Conservation (phyloP, 2,329 filamentous ascomycete genomes). For the Neobulgaria alba region DNA sequence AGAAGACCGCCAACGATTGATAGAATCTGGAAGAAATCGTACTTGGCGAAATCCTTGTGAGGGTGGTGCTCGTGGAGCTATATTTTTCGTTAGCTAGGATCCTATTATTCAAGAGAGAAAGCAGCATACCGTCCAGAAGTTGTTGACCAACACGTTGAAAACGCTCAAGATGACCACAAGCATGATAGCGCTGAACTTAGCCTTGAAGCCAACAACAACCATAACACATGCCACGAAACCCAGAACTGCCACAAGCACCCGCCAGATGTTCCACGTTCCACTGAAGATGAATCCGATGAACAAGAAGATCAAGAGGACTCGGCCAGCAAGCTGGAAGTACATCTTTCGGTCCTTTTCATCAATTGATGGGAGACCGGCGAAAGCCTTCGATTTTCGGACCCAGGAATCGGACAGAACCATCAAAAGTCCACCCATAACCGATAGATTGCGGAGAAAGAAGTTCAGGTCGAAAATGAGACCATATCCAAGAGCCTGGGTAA, state of each 20-base stretch:
- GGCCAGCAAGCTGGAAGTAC: conserved; percentile 98
- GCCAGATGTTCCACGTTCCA: conserved; percentile 84
- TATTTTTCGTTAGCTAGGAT: conserved; percentile 4
- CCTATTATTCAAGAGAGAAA: background rate
- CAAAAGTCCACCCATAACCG: conserved; percentile 90
- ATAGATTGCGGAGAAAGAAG: conserved; percentile 98
- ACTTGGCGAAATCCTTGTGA: conserved; percentile 99
- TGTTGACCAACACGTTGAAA: conserved; percentile 97
- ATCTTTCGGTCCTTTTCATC: conserved; percentile 99
- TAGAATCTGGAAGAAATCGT: conserved; percentile 99
- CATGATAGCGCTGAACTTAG: conserved; percentile 95
- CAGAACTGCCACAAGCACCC: conserved; percentile 73
- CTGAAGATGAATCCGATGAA: conserved; percentile 96
- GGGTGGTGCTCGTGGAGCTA: conserved; percentile 96
- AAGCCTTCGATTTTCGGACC: conserved; percentile 95
- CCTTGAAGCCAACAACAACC: conserved; percentile 99
- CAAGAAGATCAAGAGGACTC: conserved; percentile 93
- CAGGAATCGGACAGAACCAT: conserved; percentile 98
- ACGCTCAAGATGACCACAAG: conserved; percentile 90
- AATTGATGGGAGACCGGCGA: conserved; percentile 84
- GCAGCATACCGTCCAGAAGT: conserved; percentile 92
- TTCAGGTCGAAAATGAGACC: conserved; percentile 98
- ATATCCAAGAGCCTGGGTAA: conserved; percentile 92
- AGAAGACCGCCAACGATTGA: conserved; percentile 96
- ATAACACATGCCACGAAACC: conserved; percentile 91